These are phyloP conservation scores for Holtermanniella nyarrowii DNA, from an alignment of 768 basidiomycete genomes.

Conservation along the genomic window DNA sequence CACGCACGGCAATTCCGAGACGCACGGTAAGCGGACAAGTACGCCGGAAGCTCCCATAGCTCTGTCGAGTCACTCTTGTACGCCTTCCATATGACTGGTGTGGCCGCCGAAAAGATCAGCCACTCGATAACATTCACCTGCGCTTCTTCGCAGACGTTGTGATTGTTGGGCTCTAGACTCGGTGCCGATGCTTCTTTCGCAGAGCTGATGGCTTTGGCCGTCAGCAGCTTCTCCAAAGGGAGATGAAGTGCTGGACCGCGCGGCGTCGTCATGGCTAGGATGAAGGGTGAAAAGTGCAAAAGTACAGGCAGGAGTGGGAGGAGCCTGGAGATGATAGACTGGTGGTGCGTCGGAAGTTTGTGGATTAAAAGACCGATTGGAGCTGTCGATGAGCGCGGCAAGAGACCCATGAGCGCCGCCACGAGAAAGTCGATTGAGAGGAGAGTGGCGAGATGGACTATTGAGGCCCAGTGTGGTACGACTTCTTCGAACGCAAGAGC, in stretches of 20 bases:
- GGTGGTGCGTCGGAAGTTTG: conserved; percentile 18
- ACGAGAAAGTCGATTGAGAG: conserved; percentile 50
- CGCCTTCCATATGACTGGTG: conserved; percentile 75
- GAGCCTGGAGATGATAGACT: conserved; percentile 22
- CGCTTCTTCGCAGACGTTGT: conserved; percentile 62
- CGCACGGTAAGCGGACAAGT: conserved; percentile 60
- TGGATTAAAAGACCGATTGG: neutral
- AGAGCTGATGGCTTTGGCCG: conserved; percentile 51
- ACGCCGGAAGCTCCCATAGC: conserved; percentile 76
- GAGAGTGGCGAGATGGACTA: conserved; percentile 54
- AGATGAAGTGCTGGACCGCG: conserved; percentile 66
- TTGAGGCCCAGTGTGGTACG: conserved; percentile 44
- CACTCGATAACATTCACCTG: conserved; percentile 42
- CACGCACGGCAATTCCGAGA: neutral
- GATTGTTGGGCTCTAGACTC: conserved; percentile 43
- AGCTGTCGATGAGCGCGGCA: neutral
- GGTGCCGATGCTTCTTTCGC: conserved; percentile 8
- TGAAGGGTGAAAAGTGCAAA: conserved; percentile 37
- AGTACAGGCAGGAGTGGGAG: conserved; percentile 25
- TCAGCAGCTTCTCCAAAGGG: conserved; percentile 47
- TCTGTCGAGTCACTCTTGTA: conserved; percentile 63
- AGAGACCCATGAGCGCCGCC: conserved; percentile 44
- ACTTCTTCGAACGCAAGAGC: conserved; percentile 48
- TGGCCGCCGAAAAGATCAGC: conserved; percentile 78
- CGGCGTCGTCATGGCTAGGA: conserved; percentile 51